Conservation (phyloP, 208 protist genomes). For the Leishmania mexicana region DNA sequence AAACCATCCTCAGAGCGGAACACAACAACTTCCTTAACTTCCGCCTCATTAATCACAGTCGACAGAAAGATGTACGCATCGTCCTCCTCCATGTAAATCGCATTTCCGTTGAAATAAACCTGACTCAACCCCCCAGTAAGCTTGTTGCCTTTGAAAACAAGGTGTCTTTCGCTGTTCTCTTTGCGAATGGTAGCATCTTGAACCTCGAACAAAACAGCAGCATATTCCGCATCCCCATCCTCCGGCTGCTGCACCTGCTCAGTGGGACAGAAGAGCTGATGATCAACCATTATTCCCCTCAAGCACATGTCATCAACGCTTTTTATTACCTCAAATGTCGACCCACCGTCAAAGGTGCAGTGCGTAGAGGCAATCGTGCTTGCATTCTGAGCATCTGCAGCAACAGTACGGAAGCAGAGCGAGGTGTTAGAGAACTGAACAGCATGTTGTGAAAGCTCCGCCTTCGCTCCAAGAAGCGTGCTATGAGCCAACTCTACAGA, state of each 20-base stretch:
- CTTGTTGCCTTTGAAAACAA: constrained; percentile 29
- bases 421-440: constrained; percentile 44
- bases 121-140: constrained; percentile 25
- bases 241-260: constrained; percentile 27
- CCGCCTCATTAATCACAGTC: constrained; percentile 30
- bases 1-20: constrained; percentile 48
- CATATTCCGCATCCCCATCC: constrained; percentile 21
- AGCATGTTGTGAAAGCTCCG: constrained; percentile 17
- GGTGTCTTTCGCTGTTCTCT: constrained; percentile 14
- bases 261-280: constrained; percentile 47
- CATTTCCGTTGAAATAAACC: constrained; percentile 54
- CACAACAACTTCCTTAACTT: constrained; percentile 21
- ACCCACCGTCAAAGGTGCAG: constrained; percentile 65
- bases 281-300: constrained; percentile 49
- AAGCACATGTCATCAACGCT: constrained; percentile 50
- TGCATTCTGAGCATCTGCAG: constrained; percentile 10
- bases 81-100: constrained; percentile 39
- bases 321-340: constrained; percentile 33
- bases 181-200: constrained; percentile 6
- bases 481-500: constrained; percentile 11
- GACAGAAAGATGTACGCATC: constrained; percentile 52
- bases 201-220: constrained; percentile 7
- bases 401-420: constrained; percentile 33
- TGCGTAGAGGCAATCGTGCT: not conserved
- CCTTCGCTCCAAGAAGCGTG: constrained; percentile 1